Percentiles rank a stretch among this genome's conserved stretches.
These are phyloP conservation scores for Taphrina wiesneri DNA, from an alignment of 1,139 yeast genomes.

Conservation along the genomic window DNA sequence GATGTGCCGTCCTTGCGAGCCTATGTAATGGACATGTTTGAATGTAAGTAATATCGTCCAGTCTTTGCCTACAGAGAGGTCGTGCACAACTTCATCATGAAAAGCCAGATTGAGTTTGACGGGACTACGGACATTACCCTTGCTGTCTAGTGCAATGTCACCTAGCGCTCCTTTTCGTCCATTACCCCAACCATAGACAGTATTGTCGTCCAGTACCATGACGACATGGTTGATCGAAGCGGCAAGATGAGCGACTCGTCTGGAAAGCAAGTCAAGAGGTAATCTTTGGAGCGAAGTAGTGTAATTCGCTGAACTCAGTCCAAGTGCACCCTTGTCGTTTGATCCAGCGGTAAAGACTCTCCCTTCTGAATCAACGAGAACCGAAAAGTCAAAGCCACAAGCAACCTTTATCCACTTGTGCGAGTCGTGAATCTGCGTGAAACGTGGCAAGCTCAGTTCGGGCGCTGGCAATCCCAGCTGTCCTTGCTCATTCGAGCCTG, in stretches of 20 bases:
- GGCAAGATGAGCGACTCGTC: slow-evolving; percentile 45
- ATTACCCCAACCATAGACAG: slow-evolving; percentile 78
- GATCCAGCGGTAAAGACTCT: slow-evolving; percentile 58
- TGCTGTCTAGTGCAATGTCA: neutral
- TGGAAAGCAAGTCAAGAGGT: neutral
- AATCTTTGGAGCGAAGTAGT: neutral
- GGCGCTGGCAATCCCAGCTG: slow-evolving; percentile 53
- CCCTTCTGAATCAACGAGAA: slow-evolving; percentile 52
- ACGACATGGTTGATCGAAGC: slow-evolving; percentile 63
- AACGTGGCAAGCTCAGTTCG: slow-evolving; percentile 30
- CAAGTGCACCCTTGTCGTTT: slow-evolving; percentile 77
- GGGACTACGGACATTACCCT: slow-evolving; percentile 8
- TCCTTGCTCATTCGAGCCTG: slow-evolving; percentile 62
- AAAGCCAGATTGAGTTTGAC: neutral
- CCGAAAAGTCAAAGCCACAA: slow-evolving; percentile 79
- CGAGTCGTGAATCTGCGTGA: slow-evolving; percentile 26
- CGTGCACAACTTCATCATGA: neutral
- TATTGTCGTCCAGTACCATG: slow-evolving; percentile 50
- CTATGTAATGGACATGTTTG: neutral
- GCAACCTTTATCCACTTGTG: slow-evolving; percentile 42
- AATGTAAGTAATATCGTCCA: slow-evolving; percentile 24
- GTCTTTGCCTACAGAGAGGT: slow-evolving; percentile 20
- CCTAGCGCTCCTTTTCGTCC: slow-evolving; percentile 73
- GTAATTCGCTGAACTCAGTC: slow-evolving; percentile 50
- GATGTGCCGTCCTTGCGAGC: slow-evolving; percentile 1